A percentile compares a stretch with the other conserved stretches of the same genome.
Conservation (phyloP, 345 rosid genomes). For the Leavenworthia alabamica region DNA sequence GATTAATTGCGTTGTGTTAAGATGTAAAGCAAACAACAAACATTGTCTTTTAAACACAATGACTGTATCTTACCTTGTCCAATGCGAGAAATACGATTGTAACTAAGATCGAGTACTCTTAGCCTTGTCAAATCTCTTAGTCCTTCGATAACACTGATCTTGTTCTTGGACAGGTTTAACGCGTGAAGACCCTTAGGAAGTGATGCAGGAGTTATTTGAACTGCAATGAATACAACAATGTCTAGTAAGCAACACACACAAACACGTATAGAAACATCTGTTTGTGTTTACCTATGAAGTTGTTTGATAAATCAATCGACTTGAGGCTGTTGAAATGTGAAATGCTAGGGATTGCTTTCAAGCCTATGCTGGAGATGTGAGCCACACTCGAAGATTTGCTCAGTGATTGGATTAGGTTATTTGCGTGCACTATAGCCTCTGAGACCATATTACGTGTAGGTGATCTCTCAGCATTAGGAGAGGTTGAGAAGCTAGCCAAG, state of each 20-base stretch:
- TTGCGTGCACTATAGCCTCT: conserved; percentile 64
- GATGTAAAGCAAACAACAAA: background rate
- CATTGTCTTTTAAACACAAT: too few relatives aligned
- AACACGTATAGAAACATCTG: too few relatives aligned
- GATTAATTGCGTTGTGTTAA: background rate
- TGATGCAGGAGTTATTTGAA: conserved; percentile 55
- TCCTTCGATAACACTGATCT: conserved; percentile 71
- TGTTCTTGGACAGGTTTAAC: conserved; percentile 76
- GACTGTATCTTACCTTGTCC: conserved; percentile 94
- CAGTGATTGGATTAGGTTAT: conserved; percentile 60
- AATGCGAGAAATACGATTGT: conserved; percentile 79
- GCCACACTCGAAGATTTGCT: conserved; percentile 82
- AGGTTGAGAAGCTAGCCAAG: conserved; percentile 36
- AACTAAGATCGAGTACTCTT: conserved; percentile 77
- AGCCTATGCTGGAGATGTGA: conserved; percentile 66
- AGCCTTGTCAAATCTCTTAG: conserved; percentile 71
- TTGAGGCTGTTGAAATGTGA: conserved; percentile 70
- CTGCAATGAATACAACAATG: conserved; percentile 38
- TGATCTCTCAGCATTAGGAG: conserved; percentile 47
- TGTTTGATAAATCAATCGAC: conserved; percentile 70
- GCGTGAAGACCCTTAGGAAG: conserved; percentile 83
- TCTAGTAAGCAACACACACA: background rate
- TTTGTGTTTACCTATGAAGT: conserved; percentile 88
- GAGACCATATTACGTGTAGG: conserved; percentile 30
- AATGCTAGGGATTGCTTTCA: conserved; percentile 71